These are phyloP conservation scores for Pichia nakasei DNA, from an alignment of 805 yeast genomes.

Conservation along the genomic window DNA sequence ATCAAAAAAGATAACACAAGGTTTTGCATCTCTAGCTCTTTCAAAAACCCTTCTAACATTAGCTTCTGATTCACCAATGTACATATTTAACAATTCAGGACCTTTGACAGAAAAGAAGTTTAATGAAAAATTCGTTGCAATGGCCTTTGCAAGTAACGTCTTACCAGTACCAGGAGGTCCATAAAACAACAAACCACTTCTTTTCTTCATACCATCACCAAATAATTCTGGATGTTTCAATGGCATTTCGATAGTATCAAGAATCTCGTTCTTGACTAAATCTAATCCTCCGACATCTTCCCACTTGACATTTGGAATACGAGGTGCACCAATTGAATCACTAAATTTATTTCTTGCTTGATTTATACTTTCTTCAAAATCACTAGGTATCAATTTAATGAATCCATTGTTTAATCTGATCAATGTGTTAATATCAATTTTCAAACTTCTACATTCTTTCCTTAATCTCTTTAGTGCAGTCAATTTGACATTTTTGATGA, in stretches of 20 bases:
- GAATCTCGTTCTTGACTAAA: slow-evolving; percentile 78
- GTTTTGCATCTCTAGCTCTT: slow-evolving; percentile 90
- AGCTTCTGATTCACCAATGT: slow-evolving; percentile 97
- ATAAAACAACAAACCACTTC: slow-evolving; percentile 90
- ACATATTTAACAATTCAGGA: slow-evolving; percentile 94
- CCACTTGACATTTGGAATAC: slow-evolving; percentile 93
- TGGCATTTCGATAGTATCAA: slow-evolving; percentile 96
- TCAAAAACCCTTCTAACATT: slow-evolving; percentile 93
- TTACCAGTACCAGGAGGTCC: slow-evolving; percentile 99
- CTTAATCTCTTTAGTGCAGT: slow-evolving; percentile 44
- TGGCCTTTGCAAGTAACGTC: slow-evolving; percentile 91
- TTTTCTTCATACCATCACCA: slow-evolving; percentile 79
- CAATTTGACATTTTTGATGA: slow-evolving; percentile 56
- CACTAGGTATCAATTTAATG: slow-evolving; percentile 44
- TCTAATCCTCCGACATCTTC: slow-evolving; percentile 96
- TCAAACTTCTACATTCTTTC: slow-evolving; percentile 22
- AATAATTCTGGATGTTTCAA: slow-evolving; percentile 87
- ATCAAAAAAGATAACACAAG: slow-evolving; percentile 95
- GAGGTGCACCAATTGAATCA: slow-evolving; percentile 94
- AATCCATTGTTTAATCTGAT: slow-evolving; percentile 48
- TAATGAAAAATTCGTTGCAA: slow-evolving; percentile 89
- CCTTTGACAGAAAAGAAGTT: slow-evolving; percentile 97
- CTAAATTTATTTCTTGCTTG: slow-evolving; percentile 82
- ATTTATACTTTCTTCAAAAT: slow-evolving; percentile 62
- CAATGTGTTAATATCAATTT: slow-evolving; percentile 24